A percentile compares a stretch with the other conserved stretches of the same genome.
phyloP scores from a whole-genome alignment of 1,284 basidiomycete species.

The Termitomyces sp. region DNA sequence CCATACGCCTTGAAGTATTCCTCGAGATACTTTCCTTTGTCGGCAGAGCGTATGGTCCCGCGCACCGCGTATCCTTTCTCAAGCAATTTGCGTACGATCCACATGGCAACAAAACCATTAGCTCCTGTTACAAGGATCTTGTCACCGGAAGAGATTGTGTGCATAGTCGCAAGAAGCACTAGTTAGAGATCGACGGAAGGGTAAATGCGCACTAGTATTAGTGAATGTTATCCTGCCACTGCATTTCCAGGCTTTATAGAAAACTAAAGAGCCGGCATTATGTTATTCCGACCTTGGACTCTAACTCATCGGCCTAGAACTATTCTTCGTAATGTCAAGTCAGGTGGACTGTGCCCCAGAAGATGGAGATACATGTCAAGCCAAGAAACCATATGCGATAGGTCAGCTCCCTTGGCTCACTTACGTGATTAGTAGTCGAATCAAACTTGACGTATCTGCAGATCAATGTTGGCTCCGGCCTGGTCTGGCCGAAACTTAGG shows the following conservation, averaged over 20 bases:
- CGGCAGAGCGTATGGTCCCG: slow-evolving; percentile 35
- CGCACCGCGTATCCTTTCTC: slow-evolving; percentile 36
- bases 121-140: slow-evolving; percentile 36
- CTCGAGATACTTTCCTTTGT: slow-evolving; percentile 34
- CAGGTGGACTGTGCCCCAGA: neutral
- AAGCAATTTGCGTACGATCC: slow-evolving; percentile 33
- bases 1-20: slow-evolving; percentile 33
- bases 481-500: neutral
- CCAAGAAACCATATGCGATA: neutral
- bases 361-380: neutral
- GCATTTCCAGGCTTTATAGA: neutral
- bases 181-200: neutral
- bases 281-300: neutral
- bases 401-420: too few relatives aligned
- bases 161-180: slow-evolving; percentile 17
- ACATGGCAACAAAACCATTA: slow-evolving; percentile 34
- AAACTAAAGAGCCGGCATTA: neutral
- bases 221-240: neutral
- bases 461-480: neutral
- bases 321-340: neutral
- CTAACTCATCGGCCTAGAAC: neutral
- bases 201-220: neutral
- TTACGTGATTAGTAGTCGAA: too few relatives aligned
- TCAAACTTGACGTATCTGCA: neutral
- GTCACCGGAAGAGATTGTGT: slow-evolving; percentile 21